Conservation (phyloP, 208 protist species). For the Eutreptiella sp. region DNA sequence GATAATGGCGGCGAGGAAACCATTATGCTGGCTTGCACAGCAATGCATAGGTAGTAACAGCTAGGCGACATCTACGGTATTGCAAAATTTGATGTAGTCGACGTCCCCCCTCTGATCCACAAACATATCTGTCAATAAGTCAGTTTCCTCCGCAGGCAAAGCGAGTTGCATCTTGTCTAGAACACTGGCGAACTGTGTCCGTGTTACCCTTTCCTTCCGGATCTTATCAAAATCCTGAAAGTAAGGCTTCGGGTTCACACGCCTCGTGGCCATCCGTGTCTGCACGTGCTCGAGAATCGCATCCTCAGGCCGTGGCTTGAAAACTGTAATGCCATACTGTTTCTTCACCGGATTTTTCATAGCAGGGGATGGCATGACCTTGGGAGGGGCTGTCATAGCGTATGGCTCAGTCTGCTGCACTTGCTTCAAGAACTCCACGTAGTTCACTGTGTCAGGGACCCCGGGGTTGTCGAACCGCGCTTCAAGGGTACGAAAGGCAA, state of each 20-base stretch:
- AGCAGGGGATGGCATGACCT: slow-evolving; percentile 4
- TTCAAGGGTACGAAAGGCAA: slow-evolving; percentile 19
- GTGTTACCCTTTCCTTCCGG: slow-evolving; percentile 61
- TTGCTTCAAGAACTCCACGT: slow-evolving; percentile 17
- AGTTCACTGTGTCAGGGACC: slow-evolving; percentile 19
- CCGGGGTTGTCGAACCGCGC: neutral
- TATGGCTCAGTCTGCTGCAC: slow-evolving; percentile 28
- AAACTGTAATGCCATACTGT: neutral
- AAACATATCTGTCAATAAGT: neutral
- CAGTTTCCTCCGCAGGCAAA: slow-evolving; percentile 59
- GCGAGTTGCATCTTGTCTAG: slow-evolving; percentile 61
- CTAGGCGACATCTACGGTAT: neutral
- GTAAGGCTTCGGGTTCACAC: slow-evolving; percentile 30
- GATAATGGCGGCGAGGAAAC: too few species aligned
- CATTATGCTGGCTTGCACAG: too few species aligned
- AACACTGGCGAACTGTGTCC: slow-evolving; percentile 70
- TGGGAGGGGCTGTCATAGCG: neutral
- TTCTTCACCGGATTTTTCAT: slow-evolving; percentile 20
- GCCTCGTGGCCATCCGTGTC: neutral
- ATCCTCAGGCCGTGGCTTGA: slow-evolving; percentile 6
- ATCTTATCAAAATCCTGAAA: slow-evolving; percentile 72
- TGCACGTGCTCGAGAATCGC: slow-evolving; percentile 13
- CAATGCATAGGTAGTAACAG: too few species aligned
- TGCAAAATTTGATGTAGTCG: neutral
- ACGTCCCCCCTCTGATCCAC: slow-evolving; percentile 9